Evolutionary conservation across 768 basidiomycete genomes (phyloP).

Genomic region (Crucibulum laeve): DNA sequence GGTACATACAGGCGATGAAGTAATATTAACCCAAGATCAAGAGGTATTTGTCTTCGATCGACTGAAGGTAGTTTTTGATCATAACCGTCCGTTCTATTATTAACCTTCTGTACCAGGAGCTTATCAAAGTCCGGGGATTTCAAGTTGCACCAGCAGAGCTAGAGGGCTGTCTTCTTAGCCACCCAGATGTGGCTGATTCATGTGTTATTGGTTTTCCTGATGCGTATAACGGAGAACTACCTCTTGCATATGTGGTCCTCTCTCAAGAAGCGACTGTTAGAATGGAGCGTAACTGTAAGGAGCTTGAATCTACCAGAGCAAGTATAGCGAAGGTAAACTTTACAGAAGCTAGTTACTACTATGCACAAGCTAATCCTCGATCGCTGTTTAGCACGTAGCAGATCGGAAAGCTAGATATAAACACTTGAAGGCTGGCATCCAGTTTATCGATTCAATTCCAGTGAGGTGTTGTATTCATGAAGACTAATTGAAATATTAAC

Average conservation of each 20-base stretch:
- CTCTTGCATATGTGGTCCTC: slow-evolving; percentile 59
- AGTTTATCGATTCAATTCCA: slow-evolving; percentile 27
- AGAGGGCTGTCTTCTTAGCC: slow-evolving; percentile 43
- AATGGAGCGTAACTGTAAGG: slow-evolving; percentile 17
- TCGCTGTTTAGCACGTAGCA: slow-evolving; percentile 41
- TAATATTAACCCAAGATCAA: slow-evolving; percentile 38
- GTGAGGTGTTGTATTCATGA: slow-evolving; percentile 9
- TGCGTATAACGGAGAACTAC: slow-evolving; percentile 60
- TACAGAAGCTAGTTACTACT: not conserved
- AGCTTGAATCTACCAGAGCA: slow-evolving; percentile 25
- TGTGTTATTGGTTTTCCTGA: slow-evolving; percentile 62
- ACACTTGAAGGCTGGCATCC: slow-evolving; percentile 39
- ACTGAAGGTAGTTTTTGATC: slow-evolving; percentile 41
- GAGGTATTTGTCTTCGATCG: slow-evolving; percentile 59
- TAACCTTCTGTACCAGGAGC: slow-evolving; percentile 36
- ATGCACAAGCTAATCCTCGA: not conserved
- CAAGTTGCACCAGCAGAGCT: slow-evolving; percentile 54
- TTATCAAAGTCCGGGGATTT: slow-evolving; percentile 63
- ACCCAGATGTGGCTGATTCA: slow-evolving; percentile 52
- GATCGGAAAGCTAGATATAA: slow-evolving; percentile 47
- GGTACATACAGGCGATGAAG: slow-evolving; percentile 64
- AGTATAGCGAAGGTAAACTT: slow-evolving; percentile 38
- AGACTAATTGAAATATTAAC: not conserved
- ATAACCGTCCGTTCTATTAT: not conserved
- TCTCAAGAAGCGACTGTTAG: slow-evolving; percentile 29